Evolutionary conservation across 352 stramenopile genomes (phyloP), one percentile per base, ranked within the genome.

Genomic region (Thalassiosira sp.): DNA sequence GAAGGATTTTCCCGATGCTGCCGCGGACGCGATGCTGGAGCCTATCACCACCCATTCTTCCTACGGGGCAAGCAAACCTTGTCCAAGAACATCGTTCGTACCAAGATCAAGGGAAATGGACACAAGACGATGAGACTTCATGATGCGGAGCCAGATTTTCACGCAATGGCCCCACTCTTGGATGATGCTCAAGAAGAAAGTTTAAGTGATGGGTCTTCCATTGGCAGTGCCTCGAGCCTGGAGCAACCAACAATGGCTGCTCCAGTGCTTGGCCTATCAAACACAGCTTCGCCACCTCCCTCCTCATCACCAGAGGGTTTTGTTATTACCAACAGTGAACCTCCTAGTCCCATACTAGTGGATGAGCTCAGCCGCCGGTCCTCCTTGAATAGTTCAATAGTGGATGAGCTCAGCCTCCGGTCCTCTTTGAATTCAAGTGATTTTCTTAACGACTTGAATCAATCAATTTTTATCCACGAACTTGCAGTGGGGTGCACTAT

Each of bases 1-100:
- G 20, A 22, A 79, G 75, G 75, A 57, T 78, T 78, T 46, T 67
- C 49, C 48, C 53, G 68, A 49, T 62, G 52, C 20, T 46, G 46
- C 16, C 68, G 93, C 89, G 74, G 95, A 89, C 57, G 90, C 72
- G 94, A 97, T 89, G 66, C 90, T 85, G 85, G 79, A n/a, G 81
- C 68, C 10, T 90, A 91, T 61, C 82, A 91, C 28, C 80, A 91
- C 54, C 72, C 85, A 63, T 62, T 81, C 20, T 91, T 91, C 46
- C 72, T 91, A 8, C 68, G 83, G 40, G 78, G 79, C n/a, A 83
- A 85, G 48, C 48, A 43, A 11, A 72, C 74, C 43, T 68, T 91
- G 0, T 75, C 59, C 37, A 70, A 76, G 33, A 61, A 63, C 15
- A 86, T 91, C 46, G 40, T 79, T 8, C 65, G 86, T 13, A 86